Conservation (phyloP, 2,329 filamentous ascomycete species). For the Plenodomus lindquistii region DNA sequence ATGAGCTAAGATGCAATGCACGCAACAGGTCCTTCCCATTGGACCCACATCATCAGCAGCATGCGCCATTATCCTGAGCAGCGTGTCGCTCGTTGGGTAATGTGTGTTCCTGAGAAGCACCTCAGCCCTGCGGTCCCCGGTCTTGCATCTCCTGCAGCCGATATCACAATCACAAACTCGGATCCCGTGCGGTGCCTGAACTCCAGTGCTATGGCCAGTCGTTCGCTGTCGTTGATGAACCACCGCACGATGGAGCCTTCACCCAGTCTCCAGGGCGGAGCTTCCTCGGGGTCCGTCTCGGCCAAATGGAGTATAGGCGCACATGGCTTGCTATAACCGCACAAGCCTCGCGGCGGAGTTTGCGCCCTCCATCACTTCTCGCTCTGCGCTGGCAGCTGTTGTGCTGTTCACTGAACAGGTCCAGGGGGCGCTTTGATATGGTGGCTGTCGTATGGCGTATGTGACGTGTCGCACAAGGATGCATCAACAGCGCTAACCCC, state of each 20-base stretch:
- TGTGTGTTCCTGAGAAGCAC: slow-evolving; percentile 29
- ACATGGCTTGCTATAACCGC: slow-evolving; percentile 9
- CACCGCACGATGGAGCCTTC: slow-evolving; percentile 9
- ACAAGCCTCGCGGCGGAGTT: slow-evolving; percentile 22
- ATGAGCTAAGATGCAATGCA: slow-evolving; percentile 7
- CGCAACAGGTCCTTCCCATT: slow-evolving; percentile 12
- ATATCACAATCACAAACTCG: slow-evolving; percentile 30
- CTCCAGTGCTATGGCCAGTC: slow-evolving; percentile 30
- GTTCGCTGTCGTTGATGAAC: slow-evolving; percentile 21
- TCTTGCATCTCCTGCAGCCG: slow-evolving; percentile 28
- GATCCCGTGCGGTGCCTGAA: slow-evolving; percentile 27
- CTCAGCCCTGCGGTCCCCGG: slow-evolving; percentile 34
- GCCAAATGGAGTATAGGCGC: slow-evolving; percentile 11
- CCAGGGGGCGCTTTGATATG: slow-evolving; percentile 17
- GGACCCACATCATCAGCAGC: slow-evolving; percentile 16
- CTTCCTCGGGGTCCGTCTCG: slow-evolving; percentile 19
- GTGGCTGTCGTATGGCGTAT: slow-evolving; percentile 21
- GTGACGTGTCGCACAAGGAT: slow-evolving; percentile 18
- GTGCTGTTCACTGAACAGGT: slow-evolving; percentile 29
- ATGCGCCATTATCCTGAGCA: slow-evolving; percentile 11
- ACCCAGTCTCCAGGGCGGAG: slow-evolving; percentile 13
- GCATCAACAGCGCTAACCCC: background rate
- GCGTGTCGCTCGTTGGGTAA: slow-evolving; percentile 12
- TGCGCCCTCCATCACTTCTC: slow-evolving; percentile 21
- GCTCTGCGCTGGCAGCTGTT: slow-evolving; percentile 33